Base-by-base conservation (phyloP, 345 rosid species). In the Lepidium africanum region DNA sequence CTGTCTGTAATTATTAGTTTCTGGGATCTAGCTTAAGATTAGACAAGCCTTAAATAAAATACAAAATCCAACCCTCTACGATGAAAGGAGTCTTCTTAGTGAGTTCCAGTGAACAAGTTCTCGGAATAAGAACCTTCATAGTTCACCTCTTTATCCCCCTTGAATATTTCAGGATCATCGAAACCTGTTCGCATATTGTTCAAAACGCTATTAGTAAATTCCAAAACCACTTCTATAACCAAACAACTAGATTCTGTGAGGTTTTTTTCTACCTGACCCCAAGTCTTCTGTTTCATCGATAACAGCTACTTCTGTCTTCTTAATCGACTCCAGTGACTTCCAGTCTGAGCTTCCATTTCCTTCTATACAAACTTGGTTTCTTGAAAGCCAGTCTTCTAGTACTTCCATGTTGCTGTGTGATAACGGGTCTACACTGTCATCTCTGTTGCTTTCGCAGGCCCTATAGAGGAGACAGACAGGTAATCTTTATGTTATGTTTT, bases 341-440 rank as follows among this genome's bases (percentile, higher is more conserved):
- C 97, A 89, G 73, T 91, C 94, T 9, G 81, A 75, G 74, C 71
- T 86, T n/a, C n/a, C n/a, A n/a, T 59, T 54, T 33, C 87, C 87
- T 69, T 87, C 89, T 76, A 77, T 59, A 38, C 65, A 75, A 2
- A 61, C 72, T 15, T 83, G 87, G 71, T 82, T 86, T 67, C 81
- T 81, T 0, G 71, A 66, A 52, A 89, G 76, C 99, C 99, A 94
- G 41, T 91, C 99, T 79, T 94, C 96, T 51, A 84, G 56, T 33
- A 77, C 36, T 57, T 53, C 67, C 68, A 74, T 43, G 48, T 77
- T 62, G 33, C 77, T 95, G 43, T 77, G 78, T 52, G 87, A 81
- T 35, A 85, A 58, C 15, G 87, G 86, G 64, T 86, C 97, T 72
- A 51, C 42, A 8, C 53, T 46, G 38, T 69, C 68, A 71, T 71